Evolutionary conservation across 192 early-diverging fungal genomes (phyloP), one percentile per base, ranked within the genome.

Genomic region (Backusella macrospora): DNA sequence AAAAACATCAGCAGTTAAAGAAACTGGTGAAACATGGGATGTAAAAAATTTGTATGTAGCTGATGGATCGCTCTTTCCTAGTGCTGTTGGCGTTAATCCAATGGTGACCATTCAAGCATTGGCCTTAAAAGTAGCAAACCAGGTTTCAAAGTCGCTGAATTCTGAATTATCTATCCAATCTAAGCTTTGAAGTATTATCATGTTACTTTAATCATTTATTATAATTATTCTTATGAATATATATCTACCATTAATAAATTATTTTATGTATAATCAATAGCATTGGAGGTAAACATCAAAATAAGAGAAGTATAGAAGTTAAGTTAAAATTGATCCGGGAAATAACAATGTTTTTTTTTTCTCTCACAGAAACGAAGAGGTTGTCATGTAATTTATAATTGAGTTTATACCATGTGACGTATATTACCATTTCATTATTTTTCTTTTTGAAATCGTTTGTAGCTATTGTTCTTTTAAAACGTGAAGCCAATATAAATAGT

Each of bases 1-100:
- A 23, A 65, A 49, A 26, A 73, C 65, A 4, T 87, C 86, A 2
- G 91, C 74, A 14, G 83, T 90, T 13, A 86, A 91, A 55, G 88
- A 89, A 3, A 78, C 79, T 3, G 92, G 91, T 13, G 84, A 90
- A 75, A 84, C 86, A 1, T 93, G 87, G 88, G 91, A 92, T 39
- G 76, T 89, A 42, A 78, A 88, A 71, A 81, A 83, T 26, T 79
- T 93, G 29, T 93, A 89, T 72, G 89, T 94, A 2, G 86, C 88
- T 7, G 91, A 93, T 74, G 86, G 89, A 6, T 86, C 82, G 9
- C 26, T 89, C 49, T 91, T 93, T 72, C 91, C 92, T 10, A 88
- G 89, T 2, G 83, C 91, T 0, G 81, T 79, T 68, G 93, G 93
- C 76, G 91, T 93, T 59, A 89, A 91, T 73, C 86, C 88, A n/a